Evolutionary conservation across 2,329 filamentous ascomycete genomes (phyloP), one percentile per base, ranked within the genome.

Genomic region (Nannizziopsis barbatae): DNA sequence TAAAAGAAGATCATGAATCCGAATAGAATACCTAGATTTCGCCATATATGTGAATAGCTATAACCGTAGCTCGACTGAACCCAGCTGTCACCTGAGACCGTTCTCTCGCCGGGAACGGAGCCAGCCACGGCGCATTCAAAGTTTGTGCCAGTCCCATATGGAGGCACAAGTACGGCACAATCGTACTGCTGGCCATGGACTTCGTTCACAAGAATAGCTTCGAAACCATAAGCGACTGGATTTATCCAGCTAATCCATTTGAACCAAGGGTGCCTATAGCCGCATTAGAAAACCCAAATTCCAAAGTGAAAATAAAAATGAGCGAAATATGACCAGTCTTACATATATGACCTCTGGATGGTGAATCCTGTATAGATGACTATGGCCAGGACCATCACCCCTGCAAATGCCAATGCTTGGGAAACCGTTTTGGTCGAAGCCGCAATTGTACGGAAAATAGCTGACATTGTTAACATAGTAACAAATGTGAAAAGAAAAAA

Each of bases 301-400:
- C 12, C n/a, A 37, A 17, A 14, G 10, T 11, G n/a, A 31, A 27
- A 47, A 42, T 27, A 42, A 33, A 18, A 50, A 3, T 22, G n/a
- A 32, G 14, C 1, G 17, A 14, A n/a, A 27, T 3, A 27, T 18
- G 20, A 20, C 56, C 32, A 22, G 55, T 47, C 53, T 52, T 35
- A 56, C 54, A 56, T 56, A 42, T 55, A 55, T 31, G 52, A 50
- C 45, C 79, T 76, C 14, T 77, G 69, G 0, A 71, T 70, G 14
- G 75, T 73, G 57, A 83, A 84, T 0, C 81, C 81, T 0, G 81
- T 83, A 57, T 80, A 85, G 18, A 86, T 77, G 39, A 84, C 71
- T 8, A 83, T 72, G 1, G 68, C 71, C 2, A 78, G 58, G 2
- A 78, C 70, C 31, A 77, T 59, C 2, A 77, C 65, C 45, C 73